Evolutionary conservation across 768 basidiomycete species (phyloP).

Genomic region (Phanerochaete sordida): DNA sequence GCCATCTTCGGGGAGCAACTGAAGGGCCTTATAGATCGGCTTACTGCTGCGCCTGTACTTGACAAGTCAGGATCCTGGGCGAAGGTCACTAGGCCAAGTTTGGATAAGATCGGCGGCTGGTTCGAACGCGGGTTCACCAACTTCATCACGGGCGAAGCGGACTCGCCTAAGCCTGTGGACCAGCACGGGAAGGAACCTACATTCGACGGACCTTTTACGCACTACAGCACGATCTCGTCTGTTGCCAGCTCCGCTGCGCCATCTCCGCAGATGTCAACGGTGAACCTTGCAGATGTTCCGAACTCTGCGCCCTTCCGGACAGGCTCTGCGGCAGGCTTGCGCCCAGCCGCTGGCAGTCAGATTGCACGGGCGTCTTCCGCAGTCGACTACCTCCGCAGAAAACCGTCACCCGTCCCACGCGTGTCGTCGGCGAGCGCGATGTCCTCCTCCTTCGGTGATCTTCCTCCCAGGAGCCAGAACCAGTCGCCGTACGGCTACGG

Average conservation of each 20-base stretch:
- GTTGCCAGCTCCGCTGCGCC: slow-evolving; percentile 69
- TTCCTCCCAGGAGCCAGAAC: slow-evolving; percentile 28
- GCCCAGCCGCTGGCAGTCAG: slow-evolving; percentile 42
- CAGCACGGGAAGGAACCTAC: slow-evolving; percentile 34
- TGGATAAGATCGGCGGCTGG: slow-evolving; percentile 91
- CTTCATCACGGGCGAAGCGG: slow-evolving; percentile 91
- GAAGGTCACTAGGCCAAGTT: slow-evolving; percentile 86
- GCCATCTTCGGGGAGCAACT: slow-evolving; percentile 67
- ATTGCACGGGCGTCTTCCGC: slow-evolving; percentile 77
- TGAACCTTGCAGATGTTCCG: slow-evolving; percentile 33
- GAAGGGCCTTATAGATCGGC: slow-evolving; percentile 73
- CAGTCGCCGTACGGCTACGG: slow-evolving; percentile 37
- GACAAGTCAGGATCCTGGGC: slow-evolving; percentile 84
- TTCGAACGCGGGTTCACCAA: slow-evolving; percentile 90
- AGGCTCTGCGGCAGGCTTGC: slow-evolving; percentile 66
- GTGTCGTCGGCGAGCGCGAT: slow-evolving; percentile 50
- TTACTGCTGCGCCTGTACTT: slow-evolving; percentile 64
- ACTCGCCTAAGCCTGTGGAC: slow-evolving; percentile 37
- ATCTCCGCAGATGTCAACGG: slow-evolving; percentile 63
- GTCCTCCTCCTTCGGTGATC: slow-evolving; percentile 48
- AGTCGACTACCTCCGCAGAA: slow-evolving; percentile 65
- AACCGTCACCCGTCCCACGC: slow-evolving; percentile 50
- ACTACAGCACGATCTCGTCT: slow-evolving; percentile 90
- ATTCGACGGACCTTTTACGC: slow-evolving; percentile 81
- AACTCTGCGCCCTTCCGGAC: slow-evolving; percentile 51